Conservation (phyloP, 805 yeast species). For the Scheffersomyces spartinae region DNA sequence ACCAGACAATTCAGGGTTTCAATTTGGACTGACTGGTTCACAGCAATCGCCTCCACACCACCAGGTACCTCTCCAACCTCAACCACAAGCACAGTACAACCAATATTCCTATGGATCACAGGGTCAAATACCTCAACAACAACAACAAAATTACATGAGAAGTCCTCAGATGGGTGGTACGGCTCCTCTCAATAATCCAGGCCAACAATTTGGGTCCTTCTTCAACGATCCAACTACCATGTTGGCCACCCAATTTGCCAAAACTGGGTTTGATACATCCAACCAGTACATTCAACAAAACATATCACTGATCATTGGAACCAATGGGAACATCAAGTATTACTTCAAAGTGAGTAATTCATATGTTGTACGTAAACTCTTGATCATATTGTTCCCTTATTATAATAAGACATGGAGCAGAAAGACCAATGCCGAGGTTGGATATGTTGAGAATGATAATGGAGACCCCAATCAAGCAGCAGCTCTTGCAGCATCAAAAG, state of each 20-base stretch:
- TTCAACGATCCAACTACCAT: conserved; percentile 72
- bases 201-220: conserved; percentile 24
- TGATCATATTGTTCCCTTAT: conserved; percentile 76
- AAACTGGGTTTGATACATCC: conserved; percentile 71
- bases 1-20: too few relatives aligned
- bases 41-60: too few relatives aligned
- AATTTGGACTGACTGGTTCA: too few relatives aligned
- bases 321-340: conserved; percentile 53
- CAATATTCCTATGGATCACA: conserved; percentile 13
- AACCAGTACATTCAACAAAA: conserved; percentile 71
- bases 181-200: conserved; percentile 6
- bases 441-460: conserved; percentile 16
- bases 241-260: conserved; percentile 82
- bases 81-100: conserved; percentile 13
- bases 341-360: conserved; percentile 88
- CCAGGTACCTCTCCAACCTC: conserved; percentile 9
- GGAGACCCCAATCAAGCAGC: conserved; percentile 15
- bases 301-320: conserved; percentile 39
- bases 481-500: conserved; percentile 12
- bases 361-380: conserved; percentile 67
- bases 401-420: conserved; percentile 77
- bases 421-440: conserved; percentile 13
- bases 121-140: conserved; percentile 5
- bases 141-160: conserved; percentile 6
- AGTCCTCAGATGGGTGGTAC: conserved; percentile 4